These are phyloP conservation scores for Solanum ossicruentum DNA, from an alignment of 257 asterid species.

Conservation along the genomic window DNA sequence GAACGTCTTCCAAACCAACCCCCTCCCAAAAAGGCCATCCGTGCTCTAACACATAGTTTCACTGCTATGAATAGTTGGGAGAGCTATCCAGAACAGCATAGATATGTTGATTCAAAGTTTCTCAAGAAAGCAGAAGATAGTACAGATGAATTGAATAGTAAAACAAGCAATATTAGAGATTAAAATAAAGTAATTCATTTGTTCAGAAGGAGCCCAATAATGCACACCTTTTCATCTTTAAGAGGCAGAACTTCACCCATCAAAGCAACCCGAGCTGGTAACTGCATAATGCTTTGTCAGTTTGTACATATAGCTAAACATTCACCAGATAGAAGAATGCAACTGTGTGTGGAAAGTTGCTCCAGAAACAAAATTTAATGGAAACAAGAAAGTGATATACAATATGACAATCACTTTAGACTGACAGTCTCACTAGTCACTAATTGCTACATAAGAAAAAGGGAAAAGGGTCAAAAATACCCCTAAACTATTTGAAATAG, in stretches of 20 bases:
- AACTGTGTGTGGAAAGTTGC: neutral
- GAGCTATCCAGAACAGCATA: neutral
- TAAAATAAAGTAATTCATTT: neutral
- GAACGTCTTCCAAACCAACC: neutral
- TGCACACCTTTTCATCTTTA: conserved; percentile 56
- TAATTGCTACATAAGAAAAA: neutral
- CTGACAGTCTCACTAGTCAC: neutral
- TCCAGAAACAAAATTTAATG: neutral
- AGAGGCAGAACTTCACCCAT: conserved; percentile 64
- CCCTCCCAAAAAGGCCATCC: neutral
- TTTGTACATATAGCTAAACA: neutral
- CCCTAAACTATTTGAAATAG: too few species aligned
- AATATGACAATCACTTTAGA: neutral
- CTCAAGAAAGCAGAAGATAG: neutral
- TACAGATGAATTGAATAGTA: neutral
- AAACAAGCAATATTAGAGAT: neutral
- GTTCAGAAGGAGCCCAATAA: neutral
- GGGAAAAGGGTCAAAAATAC: too few species aligned
- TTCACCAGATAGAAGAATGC: neutral
- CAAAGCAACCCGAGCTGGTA: conserved; percentile 81
- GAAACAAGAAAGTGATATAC: neutral
- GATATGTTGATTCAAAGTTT: neutral
- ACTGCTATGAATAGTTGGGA: neutral
- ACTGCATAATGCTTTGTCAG: conserved; percentile 30
- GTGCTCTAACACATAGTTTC: neutral